Conservation (phyloP, 495 filamentous ascomycete species). For the Neurospora sublineolata region DNA sequence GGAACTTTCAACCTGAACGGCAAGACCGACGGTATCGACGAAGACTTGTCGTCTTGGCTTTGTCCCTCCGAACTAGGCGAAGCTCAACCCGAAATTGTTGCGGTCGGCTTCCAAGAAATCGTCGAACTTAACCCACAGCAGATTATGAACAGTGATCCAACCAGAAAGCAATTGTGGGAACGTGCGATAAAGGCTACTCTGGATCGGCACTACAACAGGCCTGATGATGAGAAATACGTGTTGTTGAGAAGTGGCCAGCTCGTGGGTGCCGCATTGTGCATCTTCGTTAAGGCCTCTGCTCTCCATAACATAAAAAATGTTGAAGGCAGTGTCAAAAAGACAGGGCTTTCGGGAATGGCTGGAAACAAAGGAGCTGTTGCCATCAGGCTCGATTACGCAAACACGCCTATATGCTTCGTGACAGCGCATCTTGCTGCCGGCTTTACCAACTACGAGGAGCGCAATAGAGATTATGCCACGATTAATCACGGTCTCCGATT, state of each 20-base stretch:
- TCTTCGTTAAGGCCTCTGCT: conserved; percentile 71
- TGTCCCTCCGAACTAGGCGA: conserved; percentile 41
- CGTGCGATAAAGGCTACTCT: conserved; percentile 63
- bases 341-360: conserved; percentile 91
- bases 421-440: conserved; percentile 95
- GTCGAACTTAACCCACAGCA: conserved; percentile 94
- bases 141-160: conserved; percentile 96
- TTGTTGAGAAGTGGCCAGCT: conserved; percentile 85
- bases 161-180: conserved; percentile 78
- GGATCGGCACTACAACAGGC: conserved; percentile 52
- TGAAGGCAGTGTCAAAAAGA: conserved; percentile 93
- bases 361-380: conserved; percentile 98
- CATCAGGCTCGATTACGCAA: conserved; percentile 91
- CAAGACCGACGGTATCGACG: conserved; percentile 56
- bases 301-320: conserved; percentile 86
- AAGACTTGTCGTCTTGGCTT: conserved; percentile 80
- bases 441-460: conserved; percentile 93
- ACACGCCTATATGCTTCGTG: conserved; percentile 86
- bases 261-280: conserved; percentile 82
- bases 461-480: conserved; percentile 84
- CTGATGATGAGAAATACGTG: conserved; percentile 67
- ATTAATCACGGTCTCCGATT: conserved; percentile 83
- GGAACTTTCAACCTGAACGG: conserved; percentile 97
- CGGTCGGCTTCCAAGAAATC: conserved; percentile 93
- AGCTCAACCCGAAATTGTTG: conserved; percentile 65